phyloP scores from a whole-genome alignment of 208 protist genomes.

The Wallacemonas sp. region DNA sequence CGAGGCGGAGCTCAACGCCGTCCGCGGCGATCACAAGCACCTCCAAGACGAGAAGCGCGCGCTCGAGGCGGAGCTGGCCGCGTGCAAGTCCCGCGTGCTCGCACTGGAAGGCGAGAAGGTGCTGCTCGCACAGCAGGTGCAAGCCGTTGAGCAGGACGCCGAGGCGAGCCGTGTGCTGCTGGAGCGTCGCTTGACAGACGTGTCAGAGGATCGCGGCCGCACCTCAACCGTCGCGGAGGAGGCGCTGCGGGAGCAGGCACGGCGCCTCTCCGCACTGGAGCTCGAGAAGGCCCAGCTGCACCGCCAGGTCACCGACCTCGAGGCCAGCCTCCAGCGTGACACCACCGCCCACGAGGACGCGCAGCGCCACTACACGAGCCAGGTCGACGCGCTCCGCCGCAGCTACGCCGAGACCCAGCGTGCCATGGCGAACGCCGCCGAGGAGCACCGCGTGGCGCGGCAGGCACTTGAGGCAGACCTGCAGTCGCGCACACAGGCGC shows the following conservation, averaged over 20 bases:
- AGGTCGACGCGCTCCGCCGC: conserved; percentile 42
- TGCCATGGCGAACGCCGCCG: background rate
- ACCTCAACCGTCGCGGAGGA: conserved; percentile 53
- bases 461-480: conserved; percentile 7
- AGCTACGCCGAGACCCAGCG: conserved; percentile 36
- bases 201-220: conserved; percentile 34
- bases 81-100: background rate
- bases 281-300: conserved; percentile 68
- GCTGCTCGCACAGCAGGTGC: background rate
- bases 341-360: conserved; percentile 49
- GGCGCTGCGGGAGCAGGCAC: conserved; percentile 50
- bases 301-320: conserved; percentile 46
- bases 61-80: conserved; percentile 29
- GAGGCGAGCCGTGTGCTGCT: background rate
- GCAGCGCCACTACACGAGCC: conserved; percentile 35
- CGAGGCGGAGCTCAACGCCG: conserved; percentile 26
- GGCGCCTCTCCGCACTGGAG: conserved; percentile 38
- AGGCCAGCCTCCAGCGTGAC: conserved; percentile 56
- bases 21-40: conserved; percentile 10
- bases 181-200: conserved; percentile 32
- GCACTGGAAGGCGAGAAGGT: conserved; percentile 12
- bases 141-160: background rate
- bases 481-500: background rate
- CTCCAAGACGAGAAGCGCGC: conserved; percentile 21
- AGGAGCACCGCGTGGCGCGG: background rate